Evolutionary conservation across 495 filamentous ascomycete species (phyloP).

Genomic region (Neurospora hispaniola): DNA sequence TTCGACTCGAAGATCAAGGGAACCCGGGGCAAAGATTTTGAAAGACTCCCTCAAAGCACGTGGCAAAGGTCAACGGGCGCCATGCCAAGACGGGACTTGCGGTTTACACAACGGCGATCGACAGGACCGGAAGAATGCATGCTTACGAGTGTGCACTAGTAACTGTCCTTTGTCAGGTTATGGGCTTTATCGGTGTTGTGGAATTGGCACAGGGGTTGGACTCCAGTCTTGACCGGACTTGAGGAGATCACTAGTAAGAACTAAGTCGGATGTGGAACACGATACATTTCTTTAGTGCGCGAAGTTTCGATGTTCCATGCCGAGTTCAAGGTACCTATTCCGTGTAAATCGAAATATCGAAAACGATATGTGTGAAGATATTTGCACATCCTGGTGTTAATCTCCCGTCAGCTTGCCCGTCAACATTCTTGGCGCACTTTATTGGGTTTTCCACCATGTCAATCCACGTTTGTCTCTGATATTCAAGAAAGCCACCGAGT

Average conservation of each 20-base stretch:
- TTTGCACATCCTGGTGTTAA: background rate
- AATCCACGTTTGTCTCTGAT: background rate
- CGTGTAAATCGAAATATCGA: too few species aligned
- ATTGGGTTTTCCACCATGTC: background rate
- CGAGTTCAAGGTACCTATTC: too few species aligned
- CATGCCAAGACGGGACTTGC: background rate
- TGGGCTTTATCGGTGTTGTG: background rate
- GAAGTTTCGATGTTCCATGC: too few species aligned
- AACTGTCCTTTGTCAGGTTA: background rate
- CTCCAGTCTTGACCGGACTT: background rate
- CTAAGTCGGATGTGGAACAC: too few species aligned
- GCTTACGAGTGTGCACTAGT: background rate
- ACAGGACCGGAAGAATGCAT: background rate
- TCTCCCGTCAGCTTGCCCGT: background rate
- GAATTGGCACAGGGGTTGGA: background rate
- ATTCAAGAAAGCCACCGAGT: background rate
- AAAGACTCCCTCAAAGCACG: background rate
- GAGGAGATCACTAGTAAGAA: too few species aligned
- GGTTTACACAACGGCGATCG: background rate
- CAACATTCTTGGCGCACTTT: background rate
- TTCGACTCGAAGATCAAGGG: background rate
- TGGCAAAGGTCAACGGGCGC: background rate
- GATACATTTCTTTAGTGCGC: too few species aligned
- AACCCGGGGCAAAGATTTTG: background rate
- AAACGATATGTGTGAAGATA: background rate